phyloP scores from a whole-genome alignment of 2,329 filamentous ascomycete species.

The Cryphonectria carpinicola region DNA sequence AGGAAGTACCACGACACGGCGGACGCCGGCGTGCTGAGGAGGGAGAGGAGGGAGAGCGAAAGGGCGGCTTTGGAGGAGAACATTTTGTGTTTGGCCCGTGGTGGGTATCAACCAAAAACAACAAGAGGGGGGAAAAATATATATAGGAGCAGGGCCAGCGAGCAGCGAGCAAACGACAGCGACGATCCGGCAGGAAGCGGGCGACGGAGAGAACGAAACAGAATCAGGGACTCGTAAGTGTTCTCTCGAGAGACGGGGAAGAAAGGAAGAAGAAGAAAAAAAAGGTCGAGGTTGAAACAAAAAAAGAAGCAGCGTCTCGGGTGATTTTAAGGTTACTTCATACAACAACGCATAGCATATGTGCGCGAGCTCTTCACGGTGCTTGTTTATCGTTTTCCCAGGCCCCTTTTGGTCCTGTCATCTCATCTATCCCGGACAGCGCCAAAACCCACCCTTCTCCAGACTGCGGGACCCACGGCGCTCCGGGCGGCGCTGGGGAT shows the following conservation, averaged over 20 bases:
- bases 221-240: neutral
- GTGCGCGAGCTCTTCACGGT: neutral
- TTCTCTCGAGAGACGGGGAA: neutral
- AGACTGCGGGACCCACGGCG: slow-evolving; percentile 1
- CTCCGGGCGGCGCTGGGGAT: slow-evolving; percentile 3
- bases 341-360: neutral
- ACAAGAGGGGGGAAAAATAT: too few relatives aligned
- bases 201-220: neutral
- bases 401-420: slow-evolving; percentile 12
- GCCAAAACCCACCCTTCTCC: neutral
- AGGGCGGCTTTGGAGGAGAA: slow-evolving; percentile 23
- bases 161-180: neutral
- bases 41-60: slow-evolving; percentile 28
- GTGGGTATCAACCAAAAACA: neutral
- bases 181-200: neutral
- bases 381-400: neutral
- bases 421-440: slow-evolving; percentile 14
- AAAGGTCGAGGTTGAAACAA: neutral
- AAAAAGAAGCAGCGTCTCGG: neutral
- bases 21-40: slow-evolving; percentile 35
- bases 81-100: slow-evolving; percentile 19
- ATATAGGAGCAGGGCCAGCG: neutral
- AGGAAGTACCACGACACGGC: slow-evolving; percentile 42
- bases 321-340: slow-evolving; percentile 2
- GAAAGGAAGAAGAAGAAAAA: neutral